Evolutionary conservation across 2,329 filamentous ascomycete genomes (phyloP), one percentile per base, ranked within the genome.

Genomic region (Cercospora nicotianae): DNA sequence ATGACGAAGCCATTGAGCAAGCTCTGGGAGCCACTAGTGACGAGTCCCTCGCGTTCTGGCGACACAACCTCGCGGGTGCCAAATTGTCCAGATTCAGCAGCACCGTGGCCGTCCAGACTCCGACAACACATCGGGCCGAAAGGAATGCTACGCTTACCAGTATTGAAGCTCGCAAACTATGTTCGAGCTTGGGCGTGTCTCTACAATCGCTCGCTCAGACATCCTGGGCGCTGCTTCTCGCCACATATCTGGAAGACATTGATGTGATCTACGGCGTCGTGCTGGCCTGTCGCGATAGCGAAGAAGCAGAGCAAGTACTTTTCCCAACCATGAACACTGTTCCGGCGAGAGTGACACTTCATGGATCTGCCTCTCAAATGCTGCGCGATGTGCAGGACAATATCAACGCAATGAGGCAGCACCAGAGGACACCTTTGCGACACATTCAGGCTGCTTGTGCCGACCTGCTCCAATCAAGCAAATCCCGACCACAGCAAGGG

Each of bases 281-380:
- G 1, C 83, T 97, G 12, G 93, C 93, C 0, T 94, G 94, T 16
- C 87, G 94, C n/a, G 92, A 95, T 66, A 88, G 87, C 9, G 89
- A 91, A 57, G 85, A 87, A 16, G 86, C 88, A 0, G 86, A 91
- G 53, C 79, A 86, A 28, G 79, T 94, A 12, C 84, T 94, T 75
- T 97, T 97, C 74, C 94, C 94, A 0, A 92, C 91, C 0, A 97
- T 97, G 91, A 97, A 96, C 75, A 97, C 94, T 0, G 89, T 97
- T 0, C 87, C 90, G 0, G 83, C 96, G 7, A 86, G 93, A 10
- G 86, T 86, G 1, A 84, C 94, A 2, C 77, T 97, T 2, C 91
- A 95, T 73, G 92, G 92, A 1, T 88, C 84, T 0, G 80, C 86
- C 0, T 71, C 78, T 0, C 85, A 89, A 0, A 89, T 96, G 80